phyloP scores from a whole-genome alignment of 495 filamentous ascomycete genomes.

The Aspergillus leporis region DNA sequence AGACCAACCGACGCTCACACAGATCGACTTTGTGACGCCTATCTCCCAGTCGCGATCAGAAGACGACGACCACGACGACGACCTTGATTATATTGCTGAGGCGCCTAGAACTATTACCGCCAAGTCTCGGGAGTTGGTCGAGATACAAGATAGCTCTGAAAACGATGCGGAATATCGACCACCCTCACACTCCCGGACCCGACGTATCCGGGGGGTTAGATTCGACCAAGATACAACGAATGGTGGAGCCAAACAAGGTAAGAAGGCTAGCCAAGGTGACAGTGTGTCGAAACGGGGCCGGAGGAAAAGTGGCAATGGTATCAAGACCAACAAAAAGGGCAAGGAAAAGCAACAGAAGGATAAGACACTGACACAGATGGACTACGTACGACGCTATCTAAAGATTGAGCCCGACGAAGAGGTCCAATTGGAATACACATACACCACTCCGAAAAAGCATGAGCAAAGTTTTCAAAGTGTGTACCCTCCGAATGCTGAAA shows the following conservation, averaged over 20 bases:
- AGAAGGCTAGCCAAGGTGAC: neutral
- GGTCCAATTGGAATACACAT: constrained; percentile 38
- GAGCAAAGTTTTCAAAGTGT: constrained; percentile 1
- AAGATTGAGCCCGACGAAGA: constrained; percentile 43
- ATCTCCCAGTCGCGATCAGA: constrained; percentile 16
- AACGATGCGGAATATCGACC: constrained; percentile 29
- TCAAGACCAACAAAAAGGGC: constrained; percentile 26
- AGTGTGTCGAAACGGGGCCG: constrained; percentile 10
- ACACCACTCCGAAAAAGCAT: constrained; percentile 19
- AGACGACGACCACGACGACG: constrained; percentile 40
- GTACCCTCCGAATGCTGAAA: neutral
- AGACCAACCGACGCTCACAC: constrained; percentile 44
- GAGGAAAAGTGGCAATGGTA: constrained; percentile 21
- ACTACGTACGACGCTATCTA: constrained; percentile 44
- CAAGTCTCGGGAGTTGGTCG: constrained; percentile 22
- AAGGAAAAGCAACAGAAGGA: constrained; percentile 31
- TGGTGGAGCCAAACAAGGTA: constrained; percentile 16
- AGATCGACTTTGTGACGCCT: constrained; percentile 43
- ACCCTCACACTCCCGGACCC: constrained; percentile 16
- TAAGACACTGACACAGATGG: constrained; percentile 51
- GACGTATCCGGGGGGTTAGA: constrained; percentile 17
- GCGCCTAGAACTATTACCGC: neutral
- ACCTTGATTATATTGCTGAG: constrained; percentile 34
- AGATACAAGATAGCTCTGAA: constrained; percentile 29
- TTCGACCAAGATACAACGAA: constrained; percentile 22